These are phyloP conservation scores for Cyberlindnera nakhonratchasimensis DNA, from an alignment of 805 yeast species.

Conservation along the genomic window DNA sequence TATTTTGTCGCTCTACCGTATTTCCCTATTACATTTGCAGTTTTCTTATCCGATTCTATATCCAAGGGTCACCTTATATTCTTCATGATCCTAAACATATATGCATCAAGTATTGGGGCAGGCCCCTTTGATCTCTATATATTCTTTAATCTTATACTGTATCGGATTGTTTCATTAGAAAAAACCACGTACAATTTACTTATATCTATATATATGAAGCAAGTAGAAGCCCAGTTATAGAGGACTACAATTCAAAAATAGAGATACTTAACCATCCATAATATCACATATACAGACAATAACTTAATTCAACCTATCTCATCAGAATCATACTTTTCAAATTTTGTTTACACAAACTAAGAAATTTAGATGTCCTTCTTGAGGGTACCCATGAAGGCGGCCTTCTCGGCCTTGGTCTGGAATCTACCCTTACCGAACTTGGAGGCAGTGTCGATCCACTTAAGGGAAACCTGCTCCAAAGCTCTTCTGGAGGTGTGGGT, in stretches of 20 bases:
- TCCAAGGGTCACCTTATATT: no score
- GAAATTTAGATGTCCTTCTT: conserved; percentile 83
- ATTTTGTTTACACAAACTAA: no score
- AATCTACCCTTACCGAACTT: conserved; percentile 99
- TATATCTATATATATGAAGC: no score
- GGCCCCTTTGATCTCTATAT: background rate
- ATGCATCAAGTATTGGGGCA: background rate
- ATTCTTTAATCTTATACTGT: background rate
- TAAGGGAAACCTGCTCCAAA: conserved; percentile 90
- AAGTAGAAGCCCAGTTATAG: no score
- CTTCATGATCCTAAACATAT: no score
- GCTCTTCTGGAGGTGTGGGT: conserved; percentile 98
- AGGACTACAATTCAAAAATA: no score
- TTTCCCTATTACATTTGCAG: background rate
- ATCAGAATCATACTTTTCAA: no score
- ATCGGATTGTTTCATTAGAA: no score
- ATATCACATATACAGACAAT: conserved; percentile 5
- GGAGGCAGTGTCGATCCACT: conserved; percentile 99
- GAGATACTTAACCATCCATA: conserved; percentile 7
- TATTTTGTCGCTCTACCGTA: background rate
- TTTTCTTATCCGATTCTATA: background rate
- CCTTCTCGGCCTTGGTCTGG: conserved; percentile 99
- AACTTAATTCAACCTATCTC: conserved; percentile 9
- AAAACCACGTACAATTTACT: no score
- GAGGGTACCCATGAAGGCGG: conserved; percentile 98